Evolutionary conservation across 805 yeast genomes (phyloP).

Genomic region (Yarrowia osloensis): DNA sequence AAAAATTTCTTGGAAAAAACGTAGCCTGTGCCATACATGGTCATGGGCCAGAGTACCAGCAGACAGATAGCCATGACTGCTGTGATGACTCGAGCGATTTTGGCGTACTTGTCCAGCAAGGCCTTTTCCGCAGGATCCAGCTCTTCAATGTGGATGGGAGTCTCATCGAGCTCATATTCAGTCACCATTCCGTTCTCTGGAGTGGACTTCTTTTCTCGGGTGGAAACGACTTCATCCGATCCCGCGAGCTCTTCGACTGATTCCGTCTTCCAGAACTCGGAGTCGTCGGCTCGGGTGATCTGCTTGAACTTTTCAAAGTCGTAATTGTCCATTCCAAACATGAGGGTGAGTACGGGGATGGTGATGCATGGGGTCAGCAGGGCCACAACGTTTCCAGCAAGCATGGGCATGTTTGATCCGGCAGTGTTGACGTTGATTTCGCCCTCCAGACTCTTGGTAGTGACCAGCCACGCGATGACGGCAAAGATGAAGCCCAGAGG

Average conservation of each 20-base stretch:
- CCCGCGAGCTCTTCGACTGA: background rate
- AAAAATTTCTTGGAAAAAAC: slow-evolving; percentile 74
- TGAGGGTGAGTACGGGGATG: slow-evolving; percentile 64
- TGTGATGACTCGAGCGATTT: slow-evolving; percentile 62
- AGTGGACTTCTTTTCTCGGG: slow-evolving; percentile 34
- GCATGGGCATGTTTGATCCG: slow-evolving; percentile 87
- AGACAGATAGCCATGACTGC: slow-evolving; percentile 61
- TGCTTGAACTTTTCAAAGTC: slow-evolving; percentile 66
- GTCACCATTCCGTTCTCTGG: slow-evolving; percentile 30
- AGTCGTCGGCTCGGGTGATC: slow-evolving; percentile 45
- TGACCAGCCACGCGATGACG: slow-evolving; percentile 62
- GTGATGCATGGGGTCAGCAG: slow-evolving; percentile 70
- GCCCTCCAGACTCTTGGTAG: slow-evolving; percentile 46
- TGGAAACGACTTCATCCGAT: background rate
- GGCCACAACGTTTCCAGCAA: slow-evolving; percentile 85
- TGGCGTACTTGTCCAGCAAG: slow-evolving; percentile 58
- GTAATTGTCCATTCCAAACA: slow-evolving; percentile 71
- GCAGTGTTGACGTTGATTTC: slow-evolving; percentile 62
- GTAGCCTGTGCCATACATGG: slow-evolving; percentile 82
- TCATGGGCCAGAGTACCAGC: slow-evolving; percentile 87
- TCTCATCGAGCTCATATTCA: slow-evolving; percentile 38
- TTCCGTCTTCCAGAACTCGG: slow-evolving; percentile 25
- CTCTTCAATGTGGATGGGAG: slow-evolving; percentile 38
- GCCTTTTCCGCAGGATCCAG: slow-evolving; percentile 52
- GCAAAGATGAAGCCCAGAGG: slow-evolving; percentile 74